phyloP scores from a whole-genome alignment of 768 basidiomycete species.

The Cyclocybe cylindracea region DNA sequence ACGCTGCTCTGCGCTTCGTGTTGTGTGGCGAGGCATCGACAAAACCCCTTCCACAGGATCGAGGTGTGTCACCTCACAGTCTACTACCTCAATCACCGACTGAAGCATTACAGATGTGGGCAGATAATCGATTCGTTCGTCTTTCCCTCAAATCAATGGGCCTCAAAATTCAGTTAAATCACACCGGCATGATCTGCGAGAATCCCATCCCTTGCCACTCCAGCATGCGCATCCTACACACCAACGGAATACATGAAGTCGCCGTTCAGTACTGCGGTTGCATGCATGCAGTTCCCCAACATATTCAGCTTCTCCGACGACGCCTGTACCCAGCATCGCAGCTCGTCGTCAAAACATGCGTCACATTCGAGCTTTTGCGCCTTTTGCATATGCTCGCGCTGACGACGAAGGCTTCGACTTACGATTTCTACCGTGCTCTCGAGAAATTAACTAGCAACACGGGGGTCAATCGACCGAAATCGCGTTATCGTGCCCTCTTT shows the following conservation, averaged over 20 bases:
- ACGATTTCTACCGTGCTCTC: too few species aligned
- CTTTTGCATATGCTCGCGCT: slow-evolving; percentile 22
- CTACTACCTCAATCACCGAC: too few species aligned
- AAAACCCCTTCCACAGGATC: slow-evolving; percentile 5
- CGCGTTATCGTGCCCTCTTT: too few species aligned
- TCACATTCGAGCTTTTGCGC: too few species aligned
- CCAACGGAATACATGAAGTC: slow-evolving; percentile 24
- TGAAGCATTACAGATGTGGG: slow-evolving; percentile 5
- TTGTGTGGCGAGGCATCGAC: slow-evolving; percentile 4
- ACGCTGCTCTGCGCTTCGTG: slow-evolving; percentile 1
- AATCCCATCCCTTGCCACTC: slow-evolving; percentile 1
- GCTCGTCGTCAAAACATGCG: slow-evolving; percentile 14
- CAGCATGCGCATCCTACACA: slow-evolving; percentile 22
- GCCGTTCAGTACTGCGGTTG: slow-evolving; percentile 26
- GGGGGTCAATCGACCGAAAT: slow-evolving; percentile 13
- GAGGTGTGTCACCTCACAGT: too few species aligned
- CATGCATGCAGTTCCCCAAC: slow-evolving; percentile 4
- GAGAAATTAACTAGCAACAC: too few species aligned
- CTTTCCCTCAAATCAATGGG: slow-evolving; percentile 2
- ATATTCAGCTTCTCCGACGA: too few species aligned
- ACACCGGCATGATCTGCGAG: slow-evolving; percentile 2
- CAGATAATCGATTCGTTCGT: background rate
- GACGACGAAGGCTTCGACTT: slow-evolving; percentile 20
- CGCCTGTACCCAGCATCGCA: slow-evolving; percentile 20
- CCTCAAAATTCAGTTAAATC: slow-evolving; percentile 8